phyloP scores from a whole-genome alignment of 1,284 basidiomycete species.

The Prillingera fragicola region DNA sequence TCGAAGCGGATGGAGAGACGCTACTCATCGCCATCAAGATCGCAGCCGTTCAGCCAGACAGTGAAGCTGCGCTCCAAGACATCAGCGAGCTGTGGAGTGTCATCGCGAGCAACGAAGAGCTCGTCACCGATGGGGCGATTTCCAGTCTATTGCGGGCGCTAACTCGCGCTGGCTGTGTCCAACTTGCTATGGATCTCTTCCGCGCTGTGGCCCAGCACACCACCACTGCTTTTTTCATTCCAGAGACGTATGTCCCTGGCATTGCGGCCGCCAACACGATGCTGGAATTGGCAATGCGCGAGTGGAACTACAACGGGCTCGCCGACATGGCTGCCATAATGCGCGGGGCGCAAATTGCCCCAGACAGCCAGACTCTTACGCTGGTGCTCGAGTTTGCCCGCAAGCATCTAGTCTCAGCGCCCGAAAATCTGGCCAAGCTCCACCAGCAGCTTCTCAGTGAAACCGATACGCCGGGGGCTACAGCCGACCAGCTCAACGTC shows the following conservation, averaged over 20 bases:
- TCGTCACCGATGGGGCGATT: slow-evolving; percentile 10
- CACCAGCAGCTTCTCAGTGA: slow-evolving; percentile 18
- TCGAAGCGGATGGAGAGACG: slow-evolving; percentile 5
- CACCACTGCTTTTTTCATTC: too few species aligned
- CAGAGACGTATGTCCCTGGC: slow-evolving; percentile 12
- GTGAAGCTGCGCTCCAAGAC: background rate
- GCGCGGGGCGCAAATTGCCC: slow-evolving; percentile 14
- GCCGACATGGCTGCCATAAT: slow-evolving; percentile 13
- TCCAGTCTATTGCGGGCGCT: slow-evolving; percentile 15
- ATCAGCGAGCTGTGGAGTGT: slow-evolving; percentile 1
- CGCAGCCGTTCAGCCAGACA: too few species aligned
- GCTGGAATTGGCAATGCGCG: slow-evolving; percentile 3
- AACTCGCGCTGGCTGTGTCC: too few species aligned
- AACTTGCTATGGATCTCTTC: slow-evolving; percentile 8
- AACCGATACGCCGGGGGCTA: slow-evolving; percentile 16
- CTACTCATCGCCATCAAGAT: slow-evolving; percentile 3
- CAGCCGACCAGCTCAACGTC: slow-evolving; percentile 19
- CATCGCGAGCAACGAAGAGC: background rate
- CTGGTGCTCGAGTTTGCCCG: slow-evolving; percentile 28
- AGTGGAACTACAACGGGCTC: slow-evolving; percentile 13
- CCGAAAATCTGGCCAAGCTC: slow-evolving; percentile 22
- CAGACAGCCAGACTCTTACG: slow-evolving; percentile 28
- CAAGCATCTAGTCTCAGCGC: slow-evolving; percentile 9
- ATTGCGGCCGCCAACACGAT: slow-evolving; percentile 23
- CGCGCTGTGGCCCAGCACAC: background rate